These are phyloP conservation scores for Colletotrichum sp. DNA, from an alignment of 2,329 filamentous ascomycete genomes.

Conservation along the genomic window DNA sequence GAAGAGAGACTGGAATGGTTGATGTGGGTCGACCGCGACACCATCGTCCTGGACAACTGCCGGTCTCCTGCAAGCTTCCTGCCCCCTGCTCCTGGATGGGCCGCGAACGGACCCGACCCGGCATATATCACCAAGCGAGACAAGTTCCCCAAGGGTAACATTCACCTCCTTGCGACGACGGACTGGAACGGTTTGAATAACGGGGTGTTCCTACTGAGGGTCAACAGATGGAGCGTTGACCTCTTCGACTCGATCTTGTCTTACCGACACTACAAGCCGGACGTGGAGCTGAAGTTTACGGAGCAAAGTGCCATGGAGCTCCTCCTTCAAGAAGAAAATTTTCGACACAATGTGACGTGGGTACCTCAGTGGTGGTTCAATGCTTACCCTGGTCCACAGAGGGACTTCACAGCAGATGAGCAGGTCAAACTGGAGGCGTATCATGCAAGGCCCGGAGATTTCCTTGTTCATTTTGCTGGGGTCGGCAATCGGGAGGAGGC, in stretches of 20 bases:
- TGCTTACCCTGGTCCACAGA: constrained; percentile 6
- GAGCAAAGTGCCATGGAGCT: constrained; percentile 26
- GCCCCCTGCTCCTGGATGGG: neutral
- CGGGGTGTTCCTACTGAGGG: constrained; percentile 24
- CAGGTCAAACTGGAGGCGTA: neutral
- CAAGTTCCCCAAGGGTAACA: neutral
- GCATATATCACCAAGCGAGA: neutral
- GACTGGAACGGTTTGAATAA: constrained; percentile 25
- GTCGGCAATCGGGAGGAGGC: neutral
- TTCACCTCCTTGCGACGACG: constrained; percentile 15
- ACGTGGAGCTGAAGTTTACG: constrained; percentile 7
- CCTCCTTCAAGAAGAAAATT: constrained; percentile 13
- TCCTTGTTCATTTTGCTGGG: neutral
- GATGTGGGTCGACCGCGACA: constrained; percentile 26
- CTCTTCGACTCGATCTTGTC: constrained; percentile 22
- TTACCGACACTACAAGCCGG: constrained; percentile 19
- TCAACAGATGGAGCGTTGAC: constrained; percentile 17
- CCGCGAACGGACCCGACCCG: neutral
- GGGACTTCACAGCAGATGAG: neutral
- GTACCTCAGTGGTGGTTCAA: constrained; percentile 27
- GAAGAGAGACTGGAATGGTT: constrained; percentile 21
- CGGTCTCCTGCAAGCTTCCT: constrained; percentile 9
- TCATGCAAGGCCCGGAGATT: neutral
- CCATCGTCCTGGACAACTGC: constrained; percentile 24
- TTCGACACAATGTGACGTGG: neutral